These are phyloP conservation scores for Euphorbia pulcherrima DNA, from an alignment of 345 rosid species.

Conservation along the genomic window DNA sequence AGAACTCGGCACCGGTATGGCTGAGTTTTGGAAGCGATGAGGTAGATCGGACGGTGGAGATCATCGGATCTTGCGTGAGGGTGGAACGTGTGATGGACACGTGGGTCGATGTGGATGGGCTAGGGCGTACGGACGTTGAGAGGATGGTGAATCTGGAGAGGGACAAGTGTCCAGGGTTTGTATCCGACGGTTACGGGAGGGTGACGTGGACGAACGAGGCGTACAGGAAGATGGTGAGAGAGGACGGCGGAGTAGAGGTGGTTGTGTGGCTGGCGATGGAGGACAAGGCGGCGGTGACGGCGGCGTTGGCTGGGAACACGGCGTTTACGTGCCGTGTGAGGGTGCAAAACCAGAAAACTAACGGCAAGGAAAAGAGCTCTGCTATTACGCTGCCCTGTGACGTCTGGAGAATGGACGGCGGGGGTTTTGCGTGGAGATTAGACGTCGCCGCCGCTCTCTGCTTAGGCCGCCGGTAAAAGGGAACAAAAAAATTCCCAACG, in stretches of 20 bases:
- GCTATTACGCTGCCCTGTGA: slow-evolving; percentile 67
- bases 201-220: slow-evolving; percentile 78
- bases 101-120: slow-evolving; percentile 47
- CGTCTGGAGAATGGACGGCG: slow-evolving; percentile 70
- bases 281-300: slow-evolving; percentile 31
- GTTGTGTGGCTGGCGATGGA: slow-evolving; percentile 63
- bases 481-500: too few relatives aligned
- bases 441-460: slow-evolving; percentile 74
- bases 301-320: slow-evolving; percentile 21
- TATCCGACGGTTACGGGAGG: slow-evolving; percentile 58
- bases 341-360: slow-evolving; percentile 50
- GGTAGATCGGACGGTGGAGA: slow-evolving; percentile 20
- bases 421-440: slow-evolving; percentile 85
- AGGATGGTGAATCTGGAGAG: slow-evolving; percentile 44
- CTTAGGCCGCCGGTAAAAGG: slow-evolving; percentile 32
- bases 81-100: slow-evolving; percentile 73
- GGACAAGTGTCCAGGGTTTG: slow-evolving; percentile 79
- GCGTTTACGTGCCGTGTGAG: slow-evolving; percentile 73
- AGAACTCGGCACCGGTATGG: slow-evolving; percentile 43
- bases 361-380: slow-evolving; percentile 40
- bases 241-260: slow-evolving; percentile 28
- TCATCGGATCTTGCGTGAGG: slow-evolving; percentile 49
- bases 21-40: slow-evolving; percentile 33
- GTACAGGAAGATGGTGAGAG: slow-evolving; percentile 57
- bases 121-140: slow-evolving; percentile 62